Base-by-base conservation (phyloP, 192 early-diverging fungal species). In the Geranomyces variabilis region DNA sequence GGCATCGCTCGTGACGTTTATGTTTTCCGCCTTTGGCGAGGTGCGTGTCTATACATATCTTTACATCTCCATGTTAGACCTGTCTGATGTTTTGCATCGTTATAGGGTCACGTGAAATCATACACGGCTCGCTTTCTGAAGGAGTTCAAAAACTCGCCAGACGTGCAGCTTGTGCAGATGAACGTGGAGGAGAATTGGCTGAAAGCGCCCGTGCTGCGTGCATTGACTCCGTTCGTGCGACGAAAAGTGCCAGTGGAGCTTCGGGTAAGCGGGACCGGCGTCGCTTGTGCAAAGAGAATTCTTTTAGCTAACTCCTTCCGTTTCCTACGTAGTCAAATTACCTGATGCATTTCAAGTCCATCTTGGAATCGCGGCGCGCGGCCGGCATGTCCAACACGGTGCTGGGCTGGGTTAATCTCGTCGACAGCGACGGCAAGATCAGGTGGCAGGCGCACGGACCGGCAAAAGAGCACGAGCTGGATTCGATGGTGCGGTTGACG, bases 361-460 rank as follows among this genome's bases (percentile, higher is more conserved):
- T 85, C 56, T 22, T 22, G 0, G 70, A 70, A 24, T 28, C 77
- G 24, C 29, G 80, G 28, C 49, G 64, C 8, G 22, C 66, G 9
- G 72, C 72, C 21, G 81, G 81, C 21, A 83, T 85, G 75, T 57
- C 63, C 19, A 85, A 85, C 59, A 70, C 33, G 22, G 61, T 81
- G 21, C 61, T 85, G 6, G 84, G 84, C 4, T 85, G 84, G 84
- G 77, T 81, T 10, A 75, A 83, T 62, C 62, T 85, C 24, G 84
- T 85, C 15, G 84, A 85, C 51, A 17, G 22, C 14, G 7, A 29
- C 17, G 79, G 84, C 9, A 22, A 49, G 30, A 69, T 85, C 12
- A 14, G 84, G 46, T 84, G 82, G 82, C 71, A 74, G 59, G 84
- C 84, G 15, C 81, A 85, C 66, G 84, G 84, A n/a, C 67, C 67